These are phyloP conservation scores for Chlorophyllum brunneum DNA, from an alignment of 768 basidiomycete species.

Conservation along the genomic window DNA sequence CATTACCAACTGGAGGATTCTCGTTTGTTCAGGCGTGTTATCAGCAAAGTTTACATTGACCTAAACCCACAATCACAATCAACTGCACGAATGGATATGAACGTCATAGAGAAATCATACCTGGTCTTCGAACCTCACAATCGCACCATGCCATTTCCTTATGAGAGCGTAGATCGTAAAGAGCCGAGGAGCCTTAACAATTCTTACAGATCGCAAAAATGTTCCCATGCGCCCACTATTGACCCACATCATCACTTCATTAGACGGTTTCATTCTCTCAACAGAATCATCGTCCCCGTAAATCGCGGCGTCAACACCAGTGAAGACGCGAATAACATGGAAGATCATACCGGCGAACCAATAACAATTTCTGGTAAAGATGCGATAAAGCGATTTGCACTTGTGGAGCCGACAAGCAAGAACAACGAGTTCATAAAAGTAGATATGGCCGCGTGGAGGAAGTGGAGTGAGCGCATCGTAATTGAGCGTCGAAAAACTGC, in stretches of 20 bases:
- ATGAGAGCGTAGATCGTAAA: background rate
- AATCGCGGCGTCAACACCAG: background rate
- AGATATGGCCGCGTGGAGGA: background rate
- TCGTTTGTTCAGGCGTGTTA: background rate
- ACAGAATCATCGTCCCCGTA: background rate
- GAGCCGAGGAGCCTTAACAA: background rate
- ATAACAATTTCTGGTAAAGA: slow-evolving; percentile 4
- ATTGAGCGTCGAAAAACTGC: background rate
- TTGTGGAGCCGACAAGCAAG: background rate
- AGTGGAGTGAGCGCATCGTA: background rate
- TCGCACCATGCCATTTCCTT: background rate
- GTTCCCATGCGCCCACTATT: background rate
- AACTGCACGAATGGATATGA: background rate
- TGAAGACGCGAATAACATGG: background rate
- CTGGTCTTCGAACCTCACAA: background rate
- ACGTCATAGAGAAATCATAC: background rate
- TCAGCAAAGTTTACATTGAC: background rate
- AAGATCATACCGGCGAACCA: slow-evolving; percentile 5
- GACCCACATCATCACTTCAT: background rate
- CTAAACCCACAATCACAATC: background rate
- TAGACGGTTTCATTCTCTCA: background rate
- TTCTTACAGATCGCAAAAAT: background rate
- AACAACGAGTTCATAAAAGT: background rate
- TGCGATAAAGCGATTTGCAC: background rate
- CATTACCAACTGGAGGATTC: background rate